Conservation (phyloP, 2,329 filamentous ascomycete genomes). For the Colletotrichum eleusines region DNA sequence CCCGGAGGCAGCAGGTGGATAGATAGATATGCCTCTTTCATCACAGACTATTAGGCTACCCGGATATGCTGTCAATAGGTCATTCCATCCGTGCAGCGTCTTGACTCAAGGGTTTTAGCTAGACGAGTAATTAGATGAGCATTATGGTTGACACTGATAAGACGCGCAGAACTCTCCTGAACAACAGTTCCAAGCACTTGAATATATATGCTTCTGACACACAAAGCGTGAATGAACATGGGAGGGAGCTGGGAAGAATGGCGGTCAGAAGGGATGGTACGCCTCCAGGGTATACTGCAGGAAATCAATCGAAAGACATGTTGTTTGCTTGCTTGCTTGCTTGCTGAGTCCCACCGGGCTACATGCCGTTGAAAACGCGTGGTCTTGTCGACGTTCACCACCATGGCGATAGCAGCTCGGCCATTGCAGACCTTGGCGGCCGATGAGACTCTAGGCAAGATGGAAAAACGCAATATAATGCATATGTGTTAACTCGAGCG, state of each 20-base stretch:
- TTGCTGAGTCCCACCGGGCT: neutral
- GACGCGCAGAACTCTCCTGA: neutral
- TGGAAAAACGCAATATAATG: neutral
- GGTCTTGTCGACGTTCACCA: neutral
- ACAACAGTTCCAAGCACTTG: neutral
- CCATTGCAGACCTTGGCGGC: neutral
- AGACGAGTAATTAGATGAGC: neutral
- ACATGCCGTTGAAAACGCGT: no score
- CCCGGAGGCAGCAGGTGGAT: no score
- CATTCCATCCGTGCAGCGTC: no score
- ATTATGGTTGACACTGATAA: neutral
- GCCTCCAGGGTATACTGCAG: neutral
- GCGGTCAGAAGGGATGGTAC: neutral
- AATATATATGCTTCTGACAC: neutral
- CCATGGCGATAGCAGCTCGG: neutral
- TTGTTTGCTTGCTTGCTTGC: slow-evolving; percentile 9
- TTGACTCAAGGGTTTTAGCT: neutral
- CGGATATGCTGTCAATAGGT: no score
- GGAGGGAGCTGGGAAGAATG: no score
- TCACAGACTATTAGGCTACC: no score
- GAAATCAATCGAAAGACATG: neutral
- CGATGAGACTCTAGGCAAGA: neutral
- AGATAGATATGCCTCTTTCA: no score
- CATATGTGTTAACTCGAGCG: neutral
- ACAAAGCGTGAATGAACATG: neutral